Evolutionary conservation across 2,329 filamentous ascomycete genomes (phyloP).

Genomic region (Cladobotryum mycophilum): DNA sequence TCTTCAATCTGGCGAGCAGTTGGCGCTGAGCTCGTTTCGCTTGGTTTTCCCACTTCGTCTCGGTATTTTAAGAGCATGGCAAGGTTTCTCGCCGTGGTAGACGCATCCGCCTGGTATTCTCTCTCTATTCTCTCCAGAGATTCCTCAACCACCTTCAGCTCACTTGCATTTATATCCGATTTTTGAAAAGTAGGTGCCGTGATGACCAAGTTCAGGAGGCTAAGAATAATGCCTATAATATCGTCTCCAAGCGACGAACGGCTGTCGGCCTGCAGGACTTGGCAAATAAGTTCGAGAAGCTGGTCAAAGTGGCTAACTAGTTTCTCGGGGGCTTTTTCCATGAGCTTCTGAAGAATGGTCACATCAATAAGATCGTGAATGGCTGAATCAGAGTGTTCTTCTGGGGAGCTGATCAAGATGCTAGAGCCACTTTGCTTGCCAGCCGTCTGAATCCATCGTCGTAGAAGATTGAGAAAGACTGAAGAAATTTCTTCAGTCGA

Average conservation of each 20-base stretch:
- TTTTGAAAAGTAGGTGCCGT: conserved; percentile 51
- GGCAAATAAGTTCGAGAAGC: conserved; percentile 56
- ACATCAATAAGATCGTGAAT: conserved; percentile 48
- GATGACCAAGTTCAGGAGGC: conserved; percentile 54
- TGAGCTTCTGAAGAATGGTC: conserved; percentile 58
- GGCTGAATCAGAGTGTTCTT: conserved; percentile 33
- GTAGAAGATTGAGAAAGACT: conserved; percentile 55
- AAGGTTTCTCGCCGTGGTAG: conserved; percentile 51
- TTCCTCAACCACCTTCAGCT: conserved; percentile 41
- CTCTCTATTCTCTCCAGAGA: conserved; percentile 40
- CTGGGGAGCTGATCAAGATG: conserved; percentile 23
- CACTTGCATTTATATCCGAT: conserved; percentile 35
- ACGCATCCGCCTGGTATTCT: conserved; percentile 34
- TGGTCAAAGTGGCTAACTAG: conserved; percentile 59
- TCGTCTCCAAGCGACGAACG: conserved; percentile 40
- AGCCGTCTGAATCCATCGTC: conserved; percentile 45
- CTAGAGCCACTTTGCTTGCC: conserved; percentile 19
- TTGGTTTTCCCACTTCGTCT: conserved; percentile 44
- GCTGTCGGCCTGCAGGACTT: conserved; percentile 48
- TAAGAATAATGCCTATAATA: conserved; percentile 47
- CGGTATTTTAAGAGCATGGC: conserved; percentile 50
- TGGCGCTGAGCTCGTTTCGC: conserved; percentile 31
- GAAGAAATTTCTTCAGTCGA: conserved; percentile 51
- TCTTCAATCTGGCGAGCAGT: conserved; percentile 51
- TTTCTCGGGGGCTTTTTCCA: conserved; percentile 56